A percentile compares a stretch with the other conserved stretches of the same genome.
Conservation (phyloP, 2,329 filamentous ascomycete species). For the Ambrosiella xylebori region DNA sequence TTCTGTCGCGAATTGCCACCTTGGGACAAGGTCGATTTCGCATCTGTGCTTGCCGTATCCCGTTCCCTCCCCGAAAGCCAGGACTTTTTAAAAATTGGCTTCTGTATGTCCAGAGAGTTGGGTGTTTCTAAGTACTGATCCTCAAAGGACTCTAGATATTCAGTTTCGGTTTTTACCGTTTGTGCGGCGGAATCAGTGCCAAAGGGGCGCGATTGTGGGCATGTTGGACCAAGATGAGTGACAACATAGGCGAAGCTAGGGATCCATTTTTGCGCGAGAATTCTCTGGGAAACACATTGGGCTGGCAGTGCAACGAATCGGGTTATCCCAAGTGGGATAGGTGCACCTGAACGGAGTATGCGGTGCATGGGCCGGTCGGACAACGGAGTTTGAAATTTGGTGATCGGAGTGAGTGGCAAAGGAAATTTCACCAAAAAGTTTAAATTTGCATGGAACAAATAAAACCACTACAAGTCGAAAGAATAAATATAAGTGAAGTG, state of each 20-base stretch:
- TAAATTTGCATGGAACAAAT: neutral
- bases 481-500: no score
- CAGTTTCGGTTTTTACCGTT: neutral
- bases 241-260: neutral
- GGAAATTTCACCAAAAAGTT: neutral
- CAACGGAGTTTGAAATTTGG: no score
- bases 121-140: constrained; percentile 1
- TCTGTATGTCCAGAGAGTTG: neutral
- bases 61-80: neutral
- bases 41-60: neutral
- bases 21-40: neutral
- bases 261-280: neutral
- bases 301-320: constrained; percentile 4
- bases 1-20: neutral
- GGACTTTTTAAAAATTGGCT: neutral
- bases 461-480: neutral
- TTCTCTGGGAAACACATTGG: neutral
- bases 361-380: neutral
- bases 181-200: neutral
- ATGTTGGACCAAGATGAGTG: neutral
- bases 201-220: neutral
- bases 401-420: neutral
- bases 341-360: neutral
- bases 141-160: neutral
- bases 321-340: neutral